Conservation (phyloP, 352 stramenopile genomes). For the Globisporangium splendens region DNA sequence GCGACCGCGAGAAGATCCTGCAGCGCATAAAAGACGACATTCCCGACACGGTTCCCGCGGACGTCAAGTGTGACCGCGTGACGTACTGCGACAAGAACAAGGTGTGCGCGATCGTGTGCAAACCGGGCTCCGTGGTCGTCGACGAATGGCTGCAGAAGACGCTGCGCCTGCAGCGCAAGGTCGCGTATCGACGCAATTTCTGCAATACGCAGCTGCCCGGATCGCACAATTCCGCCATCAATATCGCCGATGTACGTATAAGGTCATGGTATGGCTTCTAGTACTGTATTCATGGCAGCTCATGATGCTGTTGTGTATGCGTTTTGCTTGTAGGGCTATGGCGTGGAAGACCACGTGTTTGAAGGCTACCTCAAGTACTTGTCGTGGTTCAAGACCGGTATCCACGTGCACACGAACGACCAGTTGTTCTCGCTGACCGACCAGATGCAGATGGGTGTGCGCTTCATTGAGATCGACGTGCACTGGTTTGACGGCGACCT, state of each 20-base stretch:
- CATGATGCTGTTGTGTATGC: no score
- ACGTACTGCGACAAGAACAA: constrained; percentile 45
- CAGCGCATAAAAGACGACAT: constrained; percentile 30
- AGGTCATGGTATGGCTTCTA: not conserved
- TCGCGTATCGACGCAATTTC: constrained; percentile 46
- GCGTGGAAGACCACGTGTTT: constrained; percentile 64
- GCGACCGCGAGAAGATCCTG: constrained; percentile 30
- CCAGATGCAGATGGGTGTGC: constrained; percentile 59
- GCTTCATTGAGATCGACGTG: constrained; percentile 65
- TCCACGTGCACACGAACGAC: constrained; percentile 64
- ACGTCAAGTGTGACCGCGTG: constrained; percentile 45
- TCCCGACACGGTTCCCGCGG: constrained; percentile 62
- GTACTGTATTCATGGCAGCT: not conserved
- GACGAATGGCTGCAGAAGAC: constrained; percentile 30
- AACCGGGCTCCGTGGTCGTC: constrained; percentile 40
- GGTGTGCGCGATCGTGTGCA: constrained; percentile 54
- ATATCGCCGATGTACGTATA: constrained; percentile 34
- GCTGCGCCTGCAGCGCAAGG: constrained; percentile 37
- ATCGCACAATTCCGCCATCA: constrained; percentile 68
- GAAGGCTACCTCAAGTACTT: constrained; percentile 56
- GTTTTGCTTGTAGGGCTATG: constrained; percentile 39
- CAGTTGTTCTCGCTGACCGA: constrained; percentile 68
- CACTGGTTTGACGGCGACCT: constrained; percentile 70
- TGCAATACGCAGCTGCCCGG: constrained; percentile 53
- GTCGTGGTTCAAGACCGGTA: constrained; percentile 44